Evolutionary conservation across 371 early-diverging fungal genomes (phyloP).

Genomic region (Mortierella sp.): DNA sequence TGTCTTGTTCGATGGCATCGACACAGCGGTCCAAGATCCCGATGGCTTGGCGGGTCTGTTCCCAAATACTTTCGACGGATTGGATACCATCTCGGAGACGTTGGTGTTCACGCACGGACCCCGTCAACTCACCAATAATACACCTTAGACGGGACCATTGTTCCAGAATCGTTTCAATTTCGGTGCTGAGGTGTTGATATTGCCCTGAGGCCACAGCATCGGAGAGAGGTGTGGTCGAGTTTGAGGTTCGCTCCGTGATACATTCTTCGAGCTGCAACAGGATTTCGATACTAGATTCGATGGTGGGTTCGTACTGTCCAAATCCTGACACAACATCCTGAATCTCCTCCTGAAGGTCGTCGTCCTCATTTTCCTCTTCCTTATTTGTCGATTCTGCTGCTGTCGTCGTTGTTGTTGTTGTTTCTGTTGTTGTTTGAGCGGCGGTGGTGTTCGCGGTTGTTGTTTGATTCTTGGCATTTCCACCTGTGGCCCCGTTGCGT

Average conservation of each 20-base stretch:
- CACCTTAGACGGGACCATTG: constrained; percentile 33
- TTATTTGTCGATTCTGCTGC: constrained; percentile 22
- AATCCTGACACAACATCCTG: constrained; percentile 51
- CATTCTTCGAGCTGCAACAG: constrained; percentile 44
- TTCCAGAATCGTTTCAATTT: constrained; percentile 22
- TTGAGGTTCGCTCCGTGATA: constrained; percentile 8
- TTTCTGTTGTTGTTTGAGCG: background rate
- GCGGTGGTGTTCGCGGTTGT: background rate
- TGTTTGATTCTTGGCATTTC: no score
- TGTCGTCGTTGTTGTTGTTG: constrained; percentile 2
- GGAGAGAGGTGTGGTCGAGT: constrained; percentile 6
- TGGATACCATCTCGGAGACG: constrained; percentile 49
- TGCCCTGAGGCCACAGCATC: background rate
- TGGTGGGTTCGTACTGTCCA: constrained; percentile 42
- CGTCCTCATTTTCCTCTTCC: constrained; percentile 11
- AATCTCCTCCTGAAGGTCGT: constrained; percentile 40
- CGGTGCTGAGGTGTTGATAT: constrained; percentile 12
- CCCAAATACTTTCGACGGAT: constrained; percentile 26
- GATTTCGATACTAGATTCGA: constrained; percentile 50
- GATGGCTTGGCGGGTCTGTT: constrained; percentile 28
- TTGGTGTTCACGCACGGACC: constrained; percentile 45
- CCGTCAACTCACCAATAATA: constrained; percentile 25
- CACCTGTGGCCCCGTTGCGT: no score
- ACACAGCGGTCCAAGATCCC: constrained; percentile 39
- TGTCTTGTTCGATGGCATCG: constrained; percentile 27